phyloP scores from a whole-genome alignment of 2,329 filamentous ascomycete species.

The Trichoderma sp. region DNA sequence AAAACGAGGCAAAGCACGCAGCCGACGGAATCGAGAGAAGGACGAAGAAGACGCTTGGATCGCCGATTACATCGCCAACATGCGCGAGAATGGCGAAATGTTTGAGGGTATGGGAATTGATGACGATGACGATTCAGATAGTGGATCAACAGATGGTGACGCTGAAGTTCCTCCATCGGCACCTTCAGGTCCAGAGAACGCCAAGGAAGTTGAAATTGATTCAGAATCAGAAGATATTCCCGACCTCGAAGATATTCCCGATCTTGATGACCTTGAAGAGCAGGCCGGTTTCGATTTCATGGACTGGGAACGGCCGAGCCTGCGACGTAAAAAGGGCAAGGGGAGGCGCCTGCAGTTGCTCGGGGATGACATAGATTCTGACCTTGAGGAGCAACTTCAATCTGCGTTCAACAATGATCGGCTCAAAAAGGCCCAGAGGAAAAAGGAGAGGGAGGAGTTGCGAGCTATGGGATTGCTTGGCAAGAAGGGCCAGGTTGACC shows the following conservation, averaged over 20 bases:
- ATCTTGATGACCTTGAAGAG: constrained; percentile 23
- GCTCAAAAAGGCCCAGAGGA: constrained; percentile 67
- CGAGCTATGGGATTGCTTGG: constrained; percentile 66
- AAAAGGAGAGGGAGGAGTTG: constrained; percentile 66
- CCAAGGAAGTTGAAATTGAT: background rate
- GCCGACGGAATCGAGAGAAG: constrained; percentile 22
- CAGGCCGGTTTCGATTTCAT: constrained; percentile 78
- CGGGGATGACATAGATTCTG: constrained; percentile 61
- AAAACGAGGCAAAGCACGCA: constrained; percentile 22
- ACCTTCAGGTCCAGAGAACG: background rate
- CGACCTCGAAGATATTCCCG: background rate
- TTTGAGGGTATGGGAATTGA: constrained; percentile 54
- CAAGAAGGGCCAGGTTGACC: constrained; percentile 55
- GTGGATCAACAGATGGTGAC: background rate
- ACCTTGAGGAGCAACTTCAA: constrained; percentile 60
- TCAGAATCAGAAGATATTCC: background rate
- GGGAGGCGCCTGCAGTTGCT: constrained; percentile 54
- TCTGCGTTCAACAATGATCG: constrained; percentile 65
- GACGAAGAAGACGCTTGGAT: constrained; percentile 58
- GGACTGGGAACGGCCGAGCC: constrained; percentile 72
- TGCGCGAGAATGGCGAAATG: constrained; percentile 51
- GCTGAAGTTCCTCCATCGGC: background rate
- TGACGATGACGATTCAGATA: constrained; percentile 30
- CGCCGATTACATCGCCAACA: constrained; percentile 70
- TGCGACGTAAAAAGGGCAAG: constrained; percentile 62